These are phyloP conservation scores for Letharia lupina DNA, from an alignment of 495 filamentous ascomycete genomes.

Conservation along the genomic window DNA sequence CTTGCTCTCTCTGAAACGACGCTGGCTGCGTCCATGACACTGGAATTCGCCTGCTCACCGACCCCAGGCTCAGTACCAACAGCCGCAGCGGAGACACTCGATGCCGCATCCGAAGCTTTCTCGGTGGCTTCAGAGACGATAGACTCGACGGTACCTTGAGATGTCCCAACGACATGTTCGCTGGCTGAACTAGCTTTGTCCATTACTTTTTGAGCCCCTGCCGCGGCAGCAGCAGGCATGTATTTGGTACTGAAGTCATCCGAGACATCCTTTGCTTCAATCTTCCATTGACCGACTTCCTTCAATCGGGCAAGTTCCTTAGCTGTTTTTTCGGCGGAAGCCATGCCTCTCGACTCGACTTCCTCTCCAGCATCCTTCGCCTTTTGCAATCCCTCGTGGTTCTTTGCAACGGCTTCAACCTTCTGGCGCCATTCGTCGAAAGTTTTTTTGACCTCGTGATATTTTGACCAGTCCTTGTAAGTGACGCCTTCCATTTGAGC, in stretches of 20 bases:
- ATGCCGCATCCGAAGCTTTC: slow-evolving; percentile 30
- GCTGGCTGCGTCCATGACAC: slow-evolving; percentile 20
- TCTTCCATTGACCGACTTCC: slow-evolving; percentile 79
- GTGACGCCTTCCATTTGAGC: slow-evolving; percentile 92
- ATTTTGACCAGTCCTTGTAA: slow-evolving; percentile 93
- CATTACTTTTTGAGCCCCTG: slow-evolving; percentile 37
- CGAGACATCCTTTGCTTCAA: slow-evolving; percentile 62
- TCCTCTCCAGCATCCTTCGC: slow-evolving; percentile 59
- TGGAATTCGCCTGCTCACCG: slow-evolving; percentile 28
- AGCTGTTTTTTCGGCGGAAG: slow-evolving; percentile 67
- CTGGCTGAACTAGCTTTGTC: slow-evolving; percentile 34
- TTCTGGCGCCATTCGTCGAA: slow-evolving; percentile 81
- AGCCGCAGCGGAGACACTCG: slow-evolving; percentile 30
- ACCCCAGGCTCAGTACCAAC: slow-evolving; percentile 25
- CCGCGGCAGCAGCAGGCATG: slow-evolving; percentile 39
- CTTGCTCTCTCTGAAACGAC: slow-evolving; percentile 12
- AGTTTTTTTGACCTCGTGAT: slow-evolving; percentile 72
- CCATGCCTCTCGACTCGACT: slow-evolving; percentile 70
- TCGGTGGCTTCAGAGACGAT: slow-evolving; percentile 28
- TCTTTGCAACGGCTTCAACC: slow-evolving; percentile 60
- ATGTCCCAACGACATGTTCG: slow-evolving; percentile 32
- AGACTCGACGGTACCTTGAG: slow-evolving; percentile 33
- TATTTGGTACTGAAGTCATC: slow-evolving; percentile 62
- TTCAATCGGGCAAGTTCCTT: slow-evolving; percentile 77
- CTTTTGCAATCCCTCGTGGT: slow-evolving; percentile 63